phyloP scores from a whole-genome alignment of 1,139 yeast species.

The Sugiyamaella grinbergsii region DNA sequence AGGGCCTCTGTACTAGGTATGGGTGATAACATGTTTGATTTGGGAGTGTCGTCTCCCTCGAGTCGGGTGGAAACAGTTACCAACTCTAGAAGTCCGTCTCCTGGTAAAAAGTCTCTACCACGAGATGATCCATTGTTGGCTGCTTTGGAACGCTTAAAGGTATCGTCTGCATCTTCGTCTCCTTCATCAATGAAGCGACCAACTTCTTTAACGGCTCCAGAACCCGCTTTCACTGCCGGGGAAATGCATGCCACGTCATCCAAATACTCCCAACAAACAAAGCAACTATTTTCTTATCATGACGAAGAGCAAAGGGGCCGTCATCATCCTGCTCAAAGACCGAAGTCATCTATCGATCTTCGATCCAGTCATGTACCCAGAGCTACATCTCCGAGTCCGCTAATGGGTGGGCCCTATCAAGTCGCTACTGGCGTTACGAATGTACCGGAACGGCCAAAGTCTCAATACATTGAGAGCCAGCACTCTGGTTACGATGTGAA shows the following conservation, averaged over 20 bases:
- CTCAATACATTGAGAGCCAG: constrained; percentile 22
- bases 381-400: constrained; percentile 19
- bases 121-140: constrained; percentile 54
- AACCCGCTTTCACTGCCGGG: constrained; percentile 41
- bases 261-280: constrained; percentile 36
- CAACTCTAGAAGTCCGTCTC: constrained; percentile 26
- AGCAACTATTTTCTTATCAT: constrained; percentile 31
- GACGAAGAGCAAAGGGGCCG: constrained; percentile 18
- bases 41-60: constrained; percentile 33
- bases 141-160: constrained; percentile 65
- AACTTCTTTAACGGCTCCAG: constrained; percentile 35
- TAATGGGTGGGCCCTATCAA: constrained; percentile 9
- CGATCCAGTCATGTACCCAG: constrained; percentile 17
- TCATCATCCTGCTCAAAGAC: constrained; percentile 18
- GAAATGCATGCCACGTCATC: constrained; percentile 40
- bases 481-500: constrained; percentile 14
- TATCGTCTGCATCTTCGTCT: constrained; percentile 32
- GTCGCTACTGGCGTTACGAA: constrained; percentile 14
- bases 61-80: constrained; percentile 10
- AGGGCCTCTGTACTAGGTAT: constrained; percentile 35
- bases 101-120: constrained; percentile 33
- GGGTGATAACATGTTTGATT: constrained; percentile 42
- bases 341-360: constrained; percentile 21
- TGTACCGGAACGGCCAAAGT: constrained; percentile 23
- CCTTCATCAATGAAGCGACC: constrained; percentile 16